A percentile compares a stretch with the other conserved stretches of the same genome.
Conservation (phyloP, 805 yeast genomes). For the Kodamaea lidongshanica region DNA sequence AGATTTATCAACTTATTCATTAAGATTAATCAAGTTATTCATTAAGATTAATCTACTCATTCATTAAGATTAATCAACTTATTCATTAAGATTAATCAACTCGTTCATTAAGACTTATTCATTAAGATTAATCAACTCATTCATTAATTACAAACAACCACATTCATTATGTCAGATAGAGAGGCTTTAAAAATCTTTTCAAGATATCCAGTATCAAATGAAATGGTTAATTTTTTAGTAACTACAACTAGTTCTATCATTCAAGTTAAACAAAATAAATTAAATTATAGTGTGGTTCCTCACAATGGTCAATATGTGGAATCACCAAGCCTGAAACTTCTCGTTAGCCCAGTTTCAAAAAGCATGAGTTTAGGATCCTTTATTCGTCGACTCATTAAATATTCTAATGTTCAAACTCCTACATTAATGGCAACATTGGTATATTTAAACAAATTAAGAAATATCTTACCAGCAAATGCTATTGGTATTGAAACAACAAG, state of each 20-base stretch:
- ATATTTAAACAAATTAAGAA: conserved; percentile 70
- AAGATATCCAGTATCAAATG: conserved; percentile 48
- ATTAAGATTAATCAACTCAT: no score
- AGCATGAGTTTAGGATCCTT: conserved; percentile 44
- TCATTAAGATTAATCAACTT: no score
- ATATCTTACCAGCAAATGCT: conserved; percentile 77
- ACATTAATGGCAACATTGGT: conserved; percentile 91
- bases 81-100: no score
- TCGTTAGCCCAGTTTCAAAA: conserved; percentile 21
- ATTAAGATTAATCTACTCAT: no score
- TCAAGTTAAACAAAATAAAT: conserved; percentile 29
- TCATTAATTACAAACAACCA: conserved; percentile 3
- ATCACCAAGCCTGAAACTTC: conserved; percentile 9
- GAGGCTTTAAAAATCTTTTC: conserved; percentile 50
- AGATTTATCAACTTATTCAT: no score
- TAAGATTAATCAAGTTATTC: no score
- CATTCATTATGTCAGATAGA: conserved; percentile 19
- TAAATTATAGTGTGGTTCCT: conserved; percentile 28
- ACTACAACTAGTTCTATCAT: conserved; percentile 55
- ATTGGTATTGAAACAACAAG: conserved; percentile 89
- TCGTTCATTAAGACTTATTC: no score
- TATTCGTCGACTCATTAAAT: conserved; percentile 63
- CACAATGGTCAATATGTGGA: conserved; percentile 17
- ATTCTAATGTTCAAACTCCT: conserved; percentile 91
- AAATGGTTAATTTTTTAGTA: conserved; percentile 54